Evolutionary conservation across 345 rosid species (phyloP).

Genomic region (Capsella bursapastoris): DNA sequence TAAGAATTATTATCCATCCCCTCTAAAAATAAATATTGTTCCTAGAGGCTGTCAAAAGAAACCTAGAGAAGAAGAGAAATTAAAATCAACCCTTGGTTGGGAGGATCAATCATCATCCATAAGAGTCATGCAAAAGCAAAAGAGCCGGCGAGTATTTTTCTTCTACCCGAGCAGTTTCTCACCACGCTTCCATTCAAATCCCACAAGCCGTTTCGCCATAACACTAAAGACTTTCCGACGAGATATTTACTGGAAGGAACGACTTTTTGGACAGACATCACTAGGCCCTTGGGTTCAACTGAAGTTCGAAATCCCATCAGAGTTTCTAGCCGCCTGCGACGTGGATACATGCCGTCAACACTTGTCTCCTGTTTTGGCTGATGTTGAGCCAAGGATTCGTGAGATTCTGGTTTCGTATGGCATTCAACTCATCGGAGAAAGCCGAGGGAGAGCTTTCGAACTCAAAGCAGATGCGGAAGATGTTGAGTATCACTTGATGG

Average conservation of each 20-base stretch:
- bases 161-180: constrained; percentile 10
- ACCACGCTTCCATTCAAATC: constrained; percentile 5
- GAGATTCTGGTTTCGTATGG: neutral
- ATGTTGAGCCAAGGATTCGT: constrained; percentile 1
- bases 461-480: constrained; percentile 25
- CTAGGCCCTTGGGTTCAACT: neutral
- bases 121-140: neutral
- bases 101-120: too few relatives aligned
- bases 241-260: constrained; percentile 14
- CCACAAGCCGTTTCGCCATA: neutral
- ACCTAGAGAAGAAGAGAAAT: neutral
- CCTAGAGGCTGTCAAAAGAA: too few relatives aligned
- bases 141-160: constrained; percentile 4
- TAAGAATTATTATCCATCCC: too few relatives aligned
- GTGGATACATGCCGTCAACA: neutral
- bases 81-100: neutral
- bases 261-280: constrained; percentile 19
- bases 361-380: neutral
- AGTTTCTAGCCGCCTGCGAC: neutral
- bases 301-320: neutral
- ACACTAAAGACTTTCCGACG: neutral
- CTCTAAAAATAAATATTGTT: too few relatives aligned
- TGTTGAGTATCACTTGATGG: constrained; percentile 22
- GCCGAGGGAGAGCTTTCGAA: constrained; percentile 6
- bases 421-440: constrained; percentile 18